A percentile compares a stretch with the other conserved stretches of the same genome.
phyloP scores from a whole-genome alignment of 805 yeast genomes.

The Hyphopichia homilentoma region DNA sequence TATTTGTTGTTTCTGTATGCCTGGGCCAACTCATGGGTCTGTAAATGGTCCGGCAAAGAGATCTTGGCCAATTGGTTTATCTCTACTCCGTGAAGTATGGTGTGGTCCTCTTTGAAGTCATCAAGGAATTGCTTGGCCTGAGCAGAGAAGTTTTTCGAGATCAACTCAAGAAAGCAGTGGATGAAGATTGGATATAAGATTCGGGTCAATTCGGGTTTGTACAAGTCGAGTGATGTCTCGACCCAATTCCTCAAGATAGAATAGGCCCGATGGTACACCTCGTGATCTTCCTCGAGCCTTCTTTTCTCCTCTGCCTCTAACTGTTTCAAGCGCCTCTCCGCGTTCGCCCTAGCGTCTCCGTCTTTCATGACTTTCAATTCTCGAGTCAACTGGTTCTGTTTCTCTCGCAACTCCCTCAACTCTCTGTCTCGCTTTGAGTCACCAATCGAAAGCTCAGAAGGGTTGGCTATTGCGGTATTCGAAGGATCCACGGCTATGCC shows the following conservation, averaged over 20 bases:
- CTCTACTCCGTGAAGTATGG: conserved; percentile 73
- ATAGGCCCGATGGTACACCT: conserved; percentile 75
- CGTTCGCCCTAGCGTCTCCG: conserved; percentile 31
- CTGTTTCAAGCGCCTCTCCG: conserved; percentile 36
- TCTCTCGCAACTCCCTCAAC: conserved; percentile 32
- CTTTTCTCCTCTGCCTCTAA: conserved; percentile 45
- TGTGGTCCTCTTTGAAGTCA: conserved; percentile 69
- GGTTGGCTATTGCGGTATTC: conserved; percentile 30
- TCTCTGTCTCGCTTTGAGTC: conserved; percentile 29
- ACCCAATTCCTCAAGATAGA: conserved; percentile 82
- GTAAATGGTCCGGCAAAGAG: conserved; percentile 73
- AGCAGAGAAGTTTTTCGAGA: conserved; percentile 54
- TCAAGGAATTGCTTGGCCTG: conserved; percentile 76
- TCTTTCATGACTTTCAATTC: conserved; percentile 39
- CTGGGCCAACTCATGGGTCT: conserved; percentile 78
- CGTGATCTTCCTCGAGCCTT: conserved; percentile 56
- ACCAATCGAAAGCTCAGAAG: conserved; percentile 26
- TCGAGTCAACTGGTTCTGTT: conserved; percentile 28
- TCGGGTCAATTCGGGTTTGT: conserved; percentile 81
- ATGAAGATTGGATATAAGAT: conserved; percentile 90
- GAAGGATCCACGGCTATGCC: conserved; percentile 48
- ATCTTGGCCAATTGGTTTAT: conserved; percentile 68
- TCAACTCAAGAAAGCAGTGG: conserved; percentile 78
- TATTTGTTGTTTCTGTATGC: conserved; percentile 73
- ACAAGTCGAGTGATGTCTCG: conserved; percentile 84